Evolutionary conservation across 345 rosid species (phyloP).

Genomic region (Syzygium aromaticum): DNA sequence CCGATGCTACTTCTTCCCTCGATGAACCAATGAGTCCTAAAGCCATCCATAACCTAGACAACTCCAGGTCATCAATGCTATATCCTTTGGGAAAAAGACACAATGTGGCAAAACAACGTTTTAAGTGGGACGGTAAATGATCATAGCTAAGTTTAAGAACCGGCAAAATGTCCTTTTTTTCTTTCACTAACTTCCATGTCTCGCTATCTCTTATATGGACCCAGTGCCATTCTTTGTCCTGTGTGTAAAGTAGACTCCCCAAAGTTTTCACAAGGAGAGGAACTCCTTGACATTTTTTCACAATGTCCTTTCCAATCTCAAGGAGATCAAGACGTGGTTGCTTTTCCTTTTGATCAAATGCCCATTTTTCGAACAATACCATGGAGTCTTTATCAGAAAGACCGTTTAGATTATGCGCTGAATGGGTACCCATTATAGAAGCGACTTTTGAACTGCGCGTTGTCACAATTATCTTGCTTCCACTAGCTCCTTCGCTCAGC

Average conservation of each 20-base stretch:
- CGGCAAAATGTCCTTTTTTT: fast-evolving
- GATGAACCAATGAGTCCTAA: neutral
- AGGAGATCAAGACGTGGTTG: neutral
- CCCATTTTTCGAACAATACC: neutral
- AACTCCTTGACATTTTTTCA: neutral
- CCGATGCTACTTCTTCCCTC: neutral
- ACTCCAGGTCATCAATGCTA: fast-evolving
- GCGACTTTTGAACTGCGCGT: too few relatives aligned
- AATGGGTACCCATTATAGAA: too few relatives aligned
- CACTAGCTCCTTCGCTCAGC: too few relatives aligned
- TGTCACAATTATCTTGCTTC: too few relatives aligned
- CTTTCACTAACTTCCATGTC: neutral
- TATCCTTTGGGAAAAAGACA: neutral
- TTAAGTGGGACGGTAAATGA: neutral
- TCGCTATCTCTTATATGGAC: neutral
- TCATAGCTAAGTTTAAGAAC: neutral
- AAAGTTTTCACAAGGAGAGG: neutral
- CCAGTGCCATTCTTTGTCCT: fast-evolving
- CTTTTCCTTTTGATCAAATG: neutral
- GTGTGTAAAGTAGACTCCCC: neutral
- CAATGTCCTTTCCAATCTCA: neutral
- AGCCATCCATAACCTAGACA: neutral
- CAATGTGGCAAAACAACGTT: neutral
- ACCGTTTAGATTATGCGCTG: too few relatives aligned
- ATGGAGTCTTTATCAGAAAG: too few relatives aligned